A percentile compares a stretch with the other conserved stretches of the same genome.
Conservation (phyloP, 257 asterid species). For the Gentiana straminea region DNA sequence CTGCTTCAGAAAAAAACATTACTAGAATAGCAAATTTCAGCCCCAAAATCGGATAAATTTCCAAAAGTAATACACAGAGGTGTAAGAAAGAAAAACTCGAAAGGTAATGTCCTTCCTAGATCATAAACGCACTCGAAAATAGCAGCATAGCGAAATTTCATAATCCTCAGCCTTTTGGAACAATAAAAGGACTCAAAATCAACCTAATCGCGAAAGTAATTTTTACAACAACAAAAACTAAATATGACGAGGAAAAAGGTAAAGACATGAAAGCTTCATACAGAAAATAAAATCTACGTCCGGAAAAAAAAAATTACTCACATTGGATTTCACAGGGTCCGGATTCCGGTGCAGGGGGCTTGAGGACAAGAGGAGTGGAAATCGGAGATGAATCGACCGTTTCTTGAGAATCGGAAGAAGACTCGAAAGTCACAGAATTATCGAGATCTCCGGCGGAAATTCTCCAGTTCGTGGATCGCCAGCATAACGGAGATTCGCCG, state of each 20-base stretch:
- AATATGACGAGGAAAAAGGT: not conserved
- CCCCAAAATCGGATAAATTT: too few relatives aligned
- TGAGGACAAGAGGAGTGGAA: constrained; percentile 40
- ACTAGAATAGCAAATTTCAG: too few relatives aligned
- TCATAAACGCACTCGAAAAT: not conserved
- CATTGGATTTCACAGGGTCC: constrained; percentile 73
- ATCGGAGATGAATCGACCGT: constrained; percentile 10
- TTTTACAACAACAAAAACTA: not conserved
- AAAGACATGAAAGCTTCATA: not conserved
- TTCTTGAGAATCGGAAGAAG: constrained; percentile 22
- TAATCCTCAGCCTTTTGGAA: not conserved
- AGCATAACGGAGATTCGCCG: constrained; percentile 25
- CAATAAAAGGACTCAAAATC: not conserved
- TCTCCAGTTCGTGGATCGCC: constrained; percentile 49
- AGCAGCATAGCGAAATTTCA: too few relatives aligned
- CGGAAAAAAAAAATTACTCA: constrained; percentile 15
- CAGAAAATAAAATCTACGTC: not conserved
- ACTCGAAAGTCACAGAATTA: constrained; percentile 44
- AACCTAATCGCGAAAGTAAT: not conserved
- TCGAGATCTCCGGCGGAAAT: constrained; percentile 49
- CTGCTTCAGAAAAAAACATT: too few relatives aligned
- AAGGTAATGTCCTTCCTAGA: too few relatives aligned
- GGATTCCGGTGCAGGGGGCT: constrained; percentile 36
- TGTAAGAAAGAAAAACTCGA: not conserved
- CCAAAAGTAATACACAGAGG: too few relatives aligned